Percentiles rank a stretch among this genome's conserved stretches.
Conservation (phyloP, 768 basidiomycete genomes). For the Pleurotus djamor region DNA sequence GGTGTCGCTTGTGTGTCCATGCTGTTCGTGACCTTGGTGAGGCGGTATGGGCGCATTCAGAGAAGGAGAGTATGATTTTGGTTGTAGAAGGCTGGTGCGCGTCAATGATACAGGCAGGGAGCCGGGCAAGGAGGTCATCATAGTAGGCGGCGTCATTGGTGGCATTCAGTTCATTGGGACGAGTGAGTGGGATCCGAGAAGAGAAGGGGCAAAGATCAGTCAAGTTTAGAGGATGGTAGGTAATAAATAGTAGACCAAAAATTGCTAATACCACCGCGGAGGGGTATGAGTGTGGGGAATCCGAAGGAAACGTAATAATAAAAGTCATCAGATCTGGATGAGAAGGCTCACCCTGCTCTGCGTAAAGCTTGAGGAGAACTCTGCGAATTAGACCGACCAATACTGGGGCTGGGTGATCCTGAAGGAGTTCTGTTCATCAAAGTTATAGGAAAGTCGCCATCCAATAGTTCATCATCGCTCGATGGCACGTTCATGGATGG, state of each 20-base stretch:
- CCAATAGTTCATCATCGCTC: not conserved
- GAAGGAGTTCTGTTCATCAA: not conserved
- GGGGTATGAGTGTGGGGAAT: slow-evolving; percentile 3
- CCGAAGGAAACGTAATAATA: not conserved
- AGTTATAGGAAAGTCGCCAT: not conserved
- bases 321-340: not conserved
- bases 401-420: not conserved
- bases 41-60: not conserved
- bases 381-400: not conserved
- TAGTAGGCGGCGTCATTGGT: not conserved
- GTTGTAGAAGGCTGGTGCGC: slow-evolving; percentile 3
- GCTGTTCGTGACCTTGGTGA: not conserved
- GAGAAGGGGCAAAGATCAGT: not conserved
- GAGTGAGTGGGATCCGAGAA: not conserved
- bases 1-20: not conserved
- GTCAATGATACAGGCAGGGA: not conserved
- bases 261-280: not conserved
- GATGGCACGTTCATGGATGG: not conserved
- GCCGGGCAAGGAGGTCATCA: not conserved
- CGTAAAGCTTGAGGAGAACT: not conserved
- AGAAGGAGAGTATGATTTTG: not conserved
- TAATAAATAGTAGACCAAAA: not conserved
- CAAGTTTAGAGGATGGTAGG: not conserved
- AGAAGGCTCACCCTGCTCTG: slow-evolving; percentile 5
- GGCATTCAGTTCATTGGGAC: not conserved